These are phyloP conservation scores for Apiotrichum sp. DNA, from an alignment of 1,284 basidiomycete genomes.

Conservation along the genomic window DNA sequence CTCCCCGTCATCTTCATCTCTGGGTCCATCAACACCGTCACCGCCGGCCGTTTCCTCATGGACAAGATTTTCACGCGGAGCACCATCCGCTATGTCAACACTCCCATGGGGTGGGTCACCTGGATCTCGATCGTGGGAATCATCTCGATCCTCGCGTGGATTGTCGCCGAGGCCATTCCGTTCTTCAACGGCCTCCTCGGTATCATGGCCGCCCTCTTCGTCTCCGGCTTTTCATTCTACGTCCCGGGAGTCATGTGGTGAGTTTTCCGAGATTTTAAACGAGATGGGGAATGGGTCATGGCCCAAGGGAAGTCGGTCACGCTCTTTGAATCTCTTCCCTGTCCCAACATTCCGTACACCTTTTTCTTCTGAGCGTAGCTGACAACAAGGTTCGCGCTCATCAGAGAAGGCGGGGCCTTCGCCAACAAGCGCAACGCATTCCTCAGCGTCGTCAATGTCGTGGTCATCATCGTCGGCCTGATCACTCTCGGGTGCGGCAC, in stretches of 20 bases:
- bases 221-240: slow-evolving; percentile 15
- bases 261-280: too few species aligned
- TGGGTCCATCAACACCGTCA: slow-evolving; percentile 12
- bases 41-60: slow-evolving; percentile 9
- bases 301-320: too few species aligned
- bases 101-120: slow-evolving; percentile 34
- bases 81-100: slow-evolving; percentile 32
- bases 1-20: slow-evolving; percentile 20
- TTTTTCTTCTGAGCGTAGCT: too few species aligned
- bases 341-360: too few species aligned
- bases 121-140: slow-evolving; percentile 48
- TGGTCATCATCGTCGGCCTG: slow-evolving; percentile 9
- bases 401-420: slow-evolving; percentile 12
- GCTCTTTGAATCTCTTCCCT: too few species aligned
- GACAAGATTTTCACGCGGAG: slow-evolving; percentile 6
- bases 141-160: slow-evolving; percentile 4
- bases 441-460: slow-evolving; percentile 6
- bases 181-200: slow-evolving; percentile 36
- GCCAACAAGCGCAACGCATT: slow-evolving; percentile 4
- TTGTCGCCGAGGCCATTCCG: slow-evolving; percentile 27
- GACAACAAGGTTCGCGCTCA: slow-evolving; percentile 11
- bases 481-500: slow-evolving; percentile 9
- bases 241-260: slow-evolving; percentile 14
- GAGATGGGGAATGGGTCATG: too few species aligned
- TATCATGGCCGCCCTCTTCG: slow-evolving; percentile 26